Evolutionary conservation across 306 rosid species (phyloP).

Genomic region (Coriaria nepalensis): DNA sequence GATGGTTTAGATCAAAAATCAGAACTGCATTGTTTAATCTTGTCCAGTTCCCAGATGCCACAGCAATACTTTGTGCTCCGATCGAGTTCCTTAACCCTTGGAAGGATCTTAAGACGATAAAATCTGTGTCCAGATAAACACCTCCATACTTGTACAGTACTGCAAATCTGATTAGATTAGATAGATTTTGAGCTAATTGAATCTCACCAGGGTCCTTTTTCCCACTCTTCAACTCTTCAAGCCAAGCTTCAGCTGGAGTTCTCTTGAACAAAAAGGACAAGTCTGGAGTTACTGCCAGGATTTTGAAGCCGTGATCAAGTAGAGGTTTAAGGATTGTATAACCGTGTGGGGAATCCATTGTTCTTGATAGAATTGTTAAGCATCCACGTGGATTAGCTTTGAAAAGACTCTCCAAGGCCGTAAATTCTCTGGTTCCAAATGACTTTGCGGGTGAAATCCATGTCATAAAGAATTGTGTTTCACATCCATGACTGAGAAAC

Average conservation of each 20-base stretch:
- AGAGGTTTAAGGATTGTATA: conserved; percentile 45
- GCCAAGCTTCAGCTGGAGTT: conserved; percentile 58
- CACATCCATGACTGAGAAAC: conserved; percentile 15
- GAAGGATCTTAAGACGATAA: conserved; percentile 42
- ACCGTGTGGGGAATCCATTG: conserved; percentile 40
- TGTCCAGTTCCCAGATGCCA: conserved; percentile 39
- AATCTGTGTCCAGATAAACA: conserved; percentile 57
- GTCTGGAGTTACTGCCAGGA: conserved; percentile 47
- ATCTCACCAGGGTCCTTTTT: conserved; percentile 74
- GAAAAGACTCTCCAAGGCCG: conserved; percentile 44
- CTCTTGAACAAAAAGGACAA: conserved; percentile 41
- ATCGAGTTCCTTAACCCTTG: conserved; percentile 45
- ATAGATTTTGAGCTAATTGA: conserved; percentile 59
- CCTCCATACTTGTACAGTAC: conserved; percentile 67
- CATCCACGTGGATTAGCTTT: conserved; percentile 56
- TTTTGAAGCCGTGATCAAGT: conserved; percentile 39
- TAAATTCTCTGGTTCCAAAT: conserved; percentile 27
- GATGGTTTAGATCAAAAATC: conserved; percentile 64
- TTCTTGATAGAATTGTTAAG: conserved; percentile 48
- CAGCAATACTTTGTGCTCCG: conserved; percentile 57
- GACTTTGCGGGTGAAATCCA: conserved; percentile 18
- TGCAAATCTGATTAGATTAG: conserved; percentile 58
- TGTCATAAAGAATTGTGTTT: conserved; percentile 17
- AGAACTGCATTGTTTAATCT: conserved; percentile 69
- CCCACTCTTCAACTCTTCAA: conserved; percentile 37